Evolutionary conservation across 2,329 filamentous ascomycete species (phyloP), one percentile per base, ranked within the genome.

Genomic region (Talaromyces piceae): DNA sequence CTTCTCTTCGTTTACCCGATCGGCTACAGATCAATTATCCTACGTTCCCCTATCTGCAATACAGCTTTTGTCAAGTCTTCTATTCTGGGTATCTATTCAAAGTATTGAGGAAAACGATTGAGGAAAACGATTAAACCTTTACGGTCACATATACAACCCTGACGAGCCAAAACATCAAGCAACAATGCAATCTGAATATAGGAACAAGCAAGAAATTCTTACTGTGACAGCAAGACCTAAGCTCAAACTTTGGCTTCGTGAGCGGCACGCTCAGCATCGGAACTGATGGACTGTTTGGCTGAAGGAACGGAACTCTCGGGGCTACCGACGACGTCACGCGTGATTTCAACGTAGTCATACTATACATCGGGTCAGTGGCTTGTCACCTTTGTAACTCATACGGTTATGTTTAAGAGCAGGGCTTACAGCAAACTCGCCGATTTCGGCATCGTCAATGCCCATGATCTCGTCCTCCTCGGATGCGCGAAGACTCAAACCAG

Each of bases 321-420:
- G 12, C 69, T 66, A 41, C 74, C 72, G 50, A 78, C 72, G 45
- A 90, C 81, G 60, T 91, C 85, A 56, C 87, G 77, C 18, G 81
- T 85, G 57, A 93, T 76, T 75, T 94, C 89, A 58, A 95, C 88
- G 61, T 94, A 95, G 69, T 95, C 90, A 67, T 95, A 95, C 74
- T 79, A 56, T 44, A 50, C 12, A 41, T n/a, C 18, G 28, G 7
- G 25, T 51, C 45, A 51, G 44, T 31, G 28, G 20, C n/a, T n/a
- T n/a, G n/a, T n/a, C n/a, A n/a, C n/a, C n/a, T n/a, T n/a, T n/a
- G n/a, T n/a, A n/a, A n/a, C n/a, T n/a, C n/a, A n/a, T n/a, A n/a
- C n/a, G n/a, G n/a, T 5, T 46, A 7, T 28, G 26, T 28, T 6
- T 25, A 27, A 49, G 25, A 39, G 13, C 22, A 11, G 41, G 50